These are phyloP conservation scores for Talaromyces sp. DNA, from an alignment of 2,329 filamentous ascomycete species.

Conservation along the genomic window DNA sequence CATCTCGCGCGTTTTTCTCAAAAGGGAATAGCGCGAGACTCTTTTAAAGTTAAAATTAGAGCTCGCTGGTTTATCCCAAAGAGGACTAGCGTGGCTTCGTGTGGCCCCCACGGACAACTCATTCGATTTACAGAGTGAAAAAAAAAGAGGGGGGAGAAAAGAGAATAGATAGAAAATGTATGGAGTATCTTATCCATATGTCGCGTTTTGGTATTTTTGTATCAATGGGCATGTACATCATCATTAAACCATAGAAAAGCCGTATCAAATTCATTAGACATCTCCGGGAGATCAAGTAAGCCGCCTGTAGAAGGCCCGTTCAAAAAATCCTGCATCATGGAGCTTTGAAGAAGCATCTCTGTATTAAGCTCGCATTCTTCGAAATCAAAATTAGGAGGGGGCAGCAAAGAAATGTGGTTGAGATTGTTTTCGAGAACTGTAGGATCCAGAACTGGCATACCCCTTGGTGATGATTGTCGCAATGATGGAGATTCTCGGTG, in stretches of 20 bases:
- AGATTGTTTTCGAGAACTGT: neutral
- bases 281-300: conserved; percentile 9
- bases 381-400: neutral
- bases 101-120: too few relatives aligned
- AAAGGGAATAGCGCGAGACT: neutral
- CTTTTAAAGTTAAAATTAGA: neutral
- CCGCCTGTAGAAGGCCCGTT: conserved; percentile 11
- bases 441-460: too few relatives aligned
- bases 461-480: too few relatives aligned
- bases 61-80: neutral
- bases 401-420: neutral
- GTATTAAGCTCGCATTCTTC: conserved; percentile 5
- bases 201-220: too few relatives aligned
- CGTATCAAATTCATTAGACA: conserved; percentile 11
- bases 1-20: neutral
- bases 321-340: conserved; percentile 16
- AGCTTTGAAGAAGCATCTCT: conserved; percentile 18
- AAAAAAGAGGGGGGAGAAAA: too few relatives aligned
- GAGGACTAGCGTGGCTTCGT: neutral
- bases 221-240: neutral
- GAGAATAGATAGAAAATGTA: too few relatives aligned
- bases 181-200: too few relatives aligned
- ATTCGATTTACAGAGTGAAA: too few relatives aligned
- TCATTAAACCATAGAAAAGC: neutral
- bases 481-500: neutral